Conservation (phyloP, 495 filamentous ascomycete genomes). For the Podospora bellae-mahoneyi region DNA sequence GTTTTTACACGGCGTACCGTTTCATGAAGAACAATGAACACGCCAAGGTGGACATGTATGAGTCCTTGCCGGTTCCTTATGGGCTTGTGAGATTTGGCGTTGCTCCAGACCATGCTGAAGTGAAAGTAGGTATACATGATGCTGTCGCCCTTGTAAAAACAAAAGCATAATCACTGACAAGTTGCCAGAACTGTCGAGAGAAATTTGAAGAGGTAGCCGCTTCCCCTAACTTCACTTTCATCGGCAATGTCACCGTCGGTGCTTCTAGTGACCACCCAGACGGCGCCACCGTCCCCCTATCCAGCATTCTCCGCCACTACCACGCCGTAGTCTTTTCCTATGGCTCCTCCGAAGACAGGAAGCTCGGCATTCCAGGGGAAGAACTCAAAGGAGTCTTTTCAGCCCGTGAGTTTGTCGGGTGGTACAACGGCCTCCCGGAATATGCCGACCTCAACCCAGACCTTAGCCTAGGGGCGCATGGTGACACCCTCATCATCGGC, state of each 20-base stretch:
- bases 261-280: constrained; percentile 41
- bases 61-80: constrained; percentile 86
- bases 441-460: constrained; percentile 72
- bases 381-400: constrained; percentile 71
- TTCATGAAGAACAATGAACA: constrained; percentile 69
- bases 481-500: constrained; percentile 84
- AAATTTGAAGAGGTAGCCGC: constrained; percentile 85
- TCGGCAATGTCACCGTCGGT: constrained; percentile 85
- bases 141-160: background rate
- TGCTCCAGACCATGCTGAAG: constrained; percentile 94
- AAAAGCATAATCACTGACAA: background rate
- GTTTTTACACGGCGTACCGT: constrained; percentile 89
- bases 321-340: constrained; percentile 92
- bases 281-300: constrained; percentile 60
- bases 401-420: constrained; percentile 91
- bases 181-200: constrained; percentile 78
- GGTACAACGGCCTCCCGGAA: constrained; percentile 95
- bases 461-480: constrained; percentile 58
- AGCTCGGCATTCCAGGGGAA: constrained; percentile 79
- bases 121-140: constrained; percentile 75
- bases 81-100: constrained; percentile 91
- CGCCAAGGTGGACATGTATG: constrained; percentile 90
- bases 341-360: constrained; percentile 79
- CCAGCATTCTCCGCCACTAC: constrained; percentile 73
- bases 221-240: constrained; percentile 80